Conservation (phyloP, 75 land plant species). For the Adiantum capillusveneris region DNA sequence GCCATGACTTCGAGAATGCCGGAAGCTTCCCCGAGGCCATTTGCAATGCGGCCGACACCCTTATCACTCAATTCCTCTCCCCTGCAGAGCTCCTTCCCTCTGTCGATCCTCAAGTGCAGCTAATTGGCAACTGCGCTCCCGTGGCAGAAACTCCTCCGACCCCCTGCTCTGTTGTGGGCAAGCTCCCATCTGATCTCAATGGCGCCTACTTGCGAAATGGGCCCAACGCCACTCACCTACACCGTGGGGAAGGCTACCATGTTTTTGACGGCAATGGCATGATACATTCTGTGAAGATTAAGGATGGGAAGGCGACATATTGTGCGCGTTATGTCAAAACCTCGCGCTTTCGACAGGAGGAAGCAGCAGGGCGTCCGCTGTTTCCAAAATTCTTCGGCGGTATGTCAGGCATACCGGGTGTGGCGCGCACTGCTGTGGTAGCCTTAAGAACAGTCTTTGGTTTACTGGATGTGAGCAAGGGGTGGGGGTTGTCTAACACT, state of each 20-base stretch:
- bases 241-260: conserved; percentile 40
- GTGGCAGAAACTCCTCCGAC: conserved; percentile 50
- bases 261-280: conserved; percentile 87
- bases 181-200: conserved; percentile 42
- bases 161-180: conserved; percentile 23
- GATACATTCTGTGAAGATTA: conserved; percentile 50
- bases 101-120: conserved; percentile 43
- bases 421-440: conserved; percentile 37
- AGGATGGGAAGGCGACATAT: conserved; percentile 31
- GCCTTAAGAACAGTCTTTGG: conserved; percentile 31
- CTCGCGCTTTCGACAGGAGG: conserved; percentile 41
- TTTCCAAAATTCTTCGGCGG: conserved; percentile 40
- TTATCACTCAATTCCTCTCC: conserved; percentile 43
- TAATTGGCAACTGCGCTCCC: conserved; percentile 56
- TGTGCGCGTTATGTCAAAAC: conserved; percentile 66
- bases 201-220: conserved; percentile 85
- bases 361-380: conserved; percentile 21
- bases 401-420: conserved; percentile 10
- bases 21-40: too few relatives aligned
- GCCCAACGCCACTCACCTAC: conserved; percentile 49
- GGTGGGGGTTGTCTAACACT: conserved; percentile 60
- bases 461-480: conserved; percentile 24
- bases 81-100: conserved; percentile 20
- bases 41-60: conserved; percentile 34
- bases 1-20: too few relatives aligned